Base-by-base conservation (phyloP, 768 basidiomycete species). In the Tremella fuciformis region DNA sequence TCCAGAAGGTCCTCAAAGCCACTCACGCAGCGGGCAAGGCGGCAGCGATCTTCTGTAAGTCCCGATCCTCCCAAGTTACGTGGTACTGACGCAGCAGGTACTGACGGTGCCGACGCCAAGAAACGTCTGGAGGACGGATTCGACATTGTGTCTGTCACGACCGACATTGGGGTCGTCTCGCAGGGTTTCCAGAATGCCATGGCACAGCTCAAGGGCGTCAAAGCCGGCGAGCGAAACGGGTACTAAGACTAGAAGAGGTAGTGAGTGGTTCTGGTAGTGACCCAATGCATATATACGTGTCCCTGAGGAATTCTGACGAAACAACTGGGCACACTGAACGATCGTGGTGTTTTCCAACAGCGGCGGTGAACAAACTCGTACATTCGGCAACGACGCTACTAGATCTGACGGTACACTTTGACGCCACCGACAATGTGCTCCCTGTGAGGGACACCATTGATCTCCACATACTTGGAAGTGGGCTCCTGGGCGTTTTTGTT, bases 41-140 rank as follows among this genome's bases (percentile, higher is more conserved):
- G 19, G 66, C 74, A 26, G 76, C 71, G 9, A 74, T 76, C 54
- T 78, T 75, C 69, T 76, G 76, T 73, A 29, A 64, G 71, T 66
- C 9, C 11, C 16, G 1, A 21, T 34, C 18, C 18, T 25, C n/a
- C 38, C 26, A 39, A 8, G 34, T 15, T 13, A 25, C 18, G 9
- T 18, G 37, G 9, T 53, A 15, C 41, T 46, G 16, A n/a, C 42
- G 42, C 42, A 15, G 4, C 39, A 69, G 70, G 67, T 34, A 55
- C 68, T 3, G 63, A 59, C 24, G 71, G 71, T 19, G 64, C 64
- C 40, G 57, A 67, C 24, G 67, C 68, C 18, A 63, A 63, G 42
- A 61, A 53, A 51, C 60, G 71, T 6, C 55, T 73, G 8, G 64
- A 62, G 8, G 68, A 73, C 54, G 71, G 71, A 13, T 73, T 73